Percentiles rank a stretch among this genome's conserved stretches.
phyloP scores from a whole-genome alignment of 164 flowering plant species.

The Magnolia kwangsiensis region DNA sequence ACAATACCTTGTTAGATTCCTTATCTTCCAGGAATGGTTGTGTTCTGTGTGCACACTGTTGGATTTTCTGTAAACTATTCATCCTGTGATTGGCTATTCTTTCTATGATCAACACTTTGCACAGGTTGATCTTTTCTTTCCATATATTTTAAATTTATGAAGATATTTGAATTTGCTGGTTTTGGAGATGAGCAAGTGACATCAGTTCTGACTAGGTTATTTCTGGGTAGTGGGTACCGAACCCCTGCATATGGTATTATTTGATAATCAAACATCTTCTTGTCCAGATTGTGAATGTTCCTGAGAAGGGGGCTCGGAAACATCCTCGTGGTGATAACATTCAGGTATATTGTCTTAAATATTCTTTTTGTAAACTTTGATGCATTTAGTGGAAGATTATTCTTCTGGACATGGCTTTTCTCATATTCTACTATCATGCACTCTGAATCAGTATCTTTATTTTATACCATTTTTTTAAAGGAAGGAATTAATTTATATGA shows the following conservation, averaged over 20 bases:
- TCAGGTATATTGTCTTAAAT: constrained; percentile 52
- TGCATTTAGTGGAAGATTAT: neutral
- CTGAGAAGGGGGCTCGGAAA: constrained; percentile 96
- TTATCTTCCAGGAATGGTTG: neutral
- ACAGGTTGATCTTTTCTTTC: neutral
- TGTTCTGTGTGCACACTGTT: neutral
- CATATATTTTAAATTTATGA: neutral
- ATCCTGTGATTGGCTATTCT: neutral
- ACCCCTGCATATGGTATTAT: neutral
- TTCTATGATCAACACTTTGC: neutral
- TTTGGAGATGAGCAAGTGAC: neutral
- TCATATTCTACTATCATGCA: neutral
- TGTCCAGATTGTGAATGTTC: constrained; percentile 88
- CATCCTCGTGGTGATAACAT: constrained; percentile 96
- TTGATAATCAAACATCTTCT: constrained; percentile 11
- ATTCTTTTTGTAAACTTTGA: neutral
- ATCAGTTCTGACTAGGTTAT: neutral
- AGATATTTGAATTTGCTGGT: neutral
- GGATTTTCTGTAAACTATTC: neutral
- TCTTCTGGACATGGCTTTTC: neutral
- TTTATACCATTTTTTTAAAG: too few species aligned
- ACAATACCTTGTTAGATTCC: neutral
- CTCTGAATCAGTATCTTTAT: neutral
- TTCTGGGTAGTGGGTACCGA: neutral
- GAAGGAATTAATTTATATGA: too few species aligned